These are phyloP conservation scores for Chytridium lagenaria DNA, from an alignment of 371 early-diverging fungal species.

Conservation along the genomic window DNA sequence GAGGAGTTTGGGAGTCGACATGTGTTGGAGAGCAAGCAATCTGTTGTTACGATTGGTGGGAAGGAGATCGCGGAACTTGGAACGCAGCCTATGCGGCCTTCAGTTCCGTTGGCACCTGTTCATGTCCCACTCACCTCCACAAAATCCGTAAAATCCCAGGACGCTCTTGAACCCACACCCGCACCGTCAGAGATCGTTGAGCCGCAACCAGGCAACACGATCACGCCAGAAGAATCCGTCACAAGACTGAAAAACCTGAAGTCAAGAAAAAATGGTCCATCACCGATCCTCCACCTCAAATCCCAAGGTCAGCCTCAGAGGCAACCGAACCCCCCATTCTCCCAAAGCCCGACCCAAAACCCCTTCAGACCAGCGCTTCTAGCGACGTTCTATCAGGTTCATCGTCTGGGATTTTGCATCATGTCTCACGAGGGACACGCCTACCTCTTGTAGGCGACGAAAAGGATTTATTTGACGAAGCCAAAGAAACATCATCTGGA, in stretches of 20 bases:
- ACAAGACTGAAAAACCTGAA: no score
- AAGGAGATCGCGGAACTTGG: background rate
- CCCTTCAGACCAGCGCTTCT: no score
- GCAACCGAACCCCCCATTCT: background rate
- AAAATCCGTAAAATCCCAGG: background rate
- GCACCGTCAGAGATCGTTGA: no score
- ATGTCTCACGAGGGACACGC: background rate
- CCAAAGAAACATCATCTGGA: background rate
- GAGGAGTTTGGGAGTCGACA: background rate
- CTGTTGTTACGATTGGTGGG: background rate
- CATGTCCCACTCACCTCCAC: background rate
- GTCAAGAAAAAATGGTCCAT: no score
- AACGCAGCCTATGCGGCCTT: background rate
- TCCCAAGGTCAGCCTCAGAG: no score
- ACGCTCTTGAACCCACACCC: no score
- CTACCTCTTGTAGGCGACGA: conserved; percentile 12
- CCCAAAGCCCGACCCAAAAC: no score
- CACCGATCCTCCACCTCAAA: no score
- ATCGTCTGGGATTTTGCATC: background rate
- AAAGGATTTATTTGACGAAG: background rate
- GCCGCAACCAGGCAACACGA: no score
- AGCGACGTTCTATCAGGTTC: background rate
- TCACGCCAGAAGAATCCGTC: no score
- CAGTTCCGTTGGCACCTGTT: background rate
- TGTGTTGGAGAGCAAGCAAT: background rate